Percentiles rank a stretch among this genome's conserved stretches.
Evolutionary conservation across 768 basidiomycete species (phyloP).

Genomic region (Amanita pseudoporphyria): DNA sequence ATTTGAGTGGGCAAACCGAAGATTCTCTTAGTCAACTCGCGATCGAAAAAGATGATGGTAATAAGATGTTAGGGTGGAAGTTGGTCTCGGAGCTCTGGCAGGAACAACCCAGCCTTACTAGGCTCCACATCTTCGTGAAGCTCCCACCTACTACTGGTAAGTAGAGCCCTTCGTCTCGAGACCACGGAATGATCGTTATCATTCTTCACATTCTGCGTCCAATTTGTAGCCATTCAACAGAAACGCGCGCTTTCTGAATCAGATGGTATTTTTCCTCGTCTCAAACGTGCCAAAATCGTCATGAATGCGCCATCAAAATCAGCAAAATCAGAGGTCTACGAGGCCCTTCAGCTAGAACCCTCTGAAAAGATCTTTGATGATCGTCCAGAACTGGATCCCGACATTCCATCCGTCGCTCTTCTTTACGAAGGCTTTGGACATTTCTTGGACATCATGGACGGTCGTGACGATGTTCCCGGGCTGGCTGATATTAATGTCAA

Average conservation of each 20-base stretch:
- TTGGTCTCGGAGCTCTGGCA: too few relatives aligned
- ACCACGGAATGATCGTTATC: too few relatives aligned
- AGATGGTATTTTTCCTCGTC: neutral
- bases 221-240: neutral
- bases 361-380: slow-evolving; percentile 3
- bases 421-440: too few relatives aligned
- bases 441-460: slow-evolving; percentile 14
- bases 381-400: slow-evolving; percentile 10
- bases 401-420: too few relatives aligned
- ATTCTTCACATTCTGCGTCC: neutral
- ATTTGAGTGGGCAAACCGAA: neutral
- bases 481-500: slow-evolving; percentile 6
- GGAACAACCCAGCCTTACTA: too few relatives aligned
- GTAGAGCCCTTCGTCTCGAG: too few relatives aligned
- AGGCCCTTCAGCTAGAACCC: neutral
- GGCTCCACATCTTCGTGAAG: too few relatives aligned
- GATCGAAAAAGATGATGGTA: neutral
- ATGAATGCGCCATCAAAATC: neutral
- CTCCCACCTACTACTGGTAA: too few relatives aligned
- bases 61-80: neutral
- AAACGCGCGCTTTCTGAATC: neutral
- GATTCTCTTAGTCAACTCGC: neutral
- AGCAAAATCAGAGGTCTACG: neutral
- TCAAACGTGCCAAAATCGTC: neutral
- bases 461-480: slow-evolving; percentile 5